Percentiles rank a stretch among this genome's conserved stretches.
Evolutionary conservation across 805 yeast species (phyloP).

Genomic region (Hyphopichia homilentoma): DNA sequence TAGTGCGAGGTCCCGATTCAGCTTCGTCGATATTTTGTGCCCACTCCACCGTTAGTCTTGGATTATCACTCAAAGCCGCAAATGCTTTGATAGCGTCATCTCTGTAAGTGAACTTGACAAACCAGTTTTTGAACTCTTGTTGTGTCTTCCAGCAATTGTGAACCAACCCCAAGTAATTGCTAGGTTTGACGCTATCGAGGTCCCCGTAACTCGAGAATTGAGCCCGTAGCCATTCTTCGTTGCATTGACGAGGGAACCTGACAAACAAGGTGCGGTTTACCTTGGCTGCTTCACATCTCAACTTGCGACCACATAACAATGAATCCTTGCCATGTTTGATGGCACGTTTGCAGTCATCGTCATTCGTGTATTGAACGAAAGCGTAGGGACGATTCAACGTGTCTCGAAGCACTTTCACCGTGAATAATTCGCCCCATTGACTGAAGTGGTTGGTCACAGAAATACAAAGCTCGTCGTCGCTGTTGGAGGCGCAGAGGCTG

Average conservation of each 20-base stretch:
- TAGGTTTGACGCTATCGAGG: slow-evolving; percentile 58
- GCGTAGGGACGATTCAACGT: slow-evolving; percentile 84
- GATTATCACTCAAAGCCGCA: slow-evolving; percentile 58
- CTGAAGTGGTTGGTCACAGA: slow-evolving; percentile 68
- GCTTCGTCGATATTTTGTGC: slow-evolving; percentile 72
- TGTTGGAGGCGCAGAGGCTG: slow-evolving; percentile 58
- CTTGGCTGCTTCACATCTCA: slow-evolving; percentile 87
- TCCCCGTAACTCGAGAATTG: slow-evolving; percentile 62
- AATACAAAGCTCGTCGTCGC: slow-evolving; percentile 68
- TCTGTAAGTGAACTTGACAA: slow-evolving; percentile 70
- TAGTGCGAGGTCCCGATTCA: no score
- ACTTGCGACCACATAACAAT: slow-evolving; percentile 63
- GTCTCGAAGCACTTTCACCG: slow-evolving; percentile 82
- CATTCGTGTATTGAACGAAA: slow-evolving; percentile 79
- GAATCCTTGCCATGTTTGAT: slow-evolving; percentile 67
- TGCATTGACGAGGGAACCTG: slow-evolving; percentile 23
- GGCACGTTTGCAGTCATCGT: slow-evolving; percentile 66
- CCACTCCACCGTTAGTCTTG: slow-evolving; percentile 71
- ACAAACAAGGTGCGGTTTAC: slow-evolving; percentile 83
- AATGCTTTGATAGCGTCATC: slow-evolving; percentile 87
- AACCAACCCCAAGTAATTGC: slow-evolving; percentile 32
- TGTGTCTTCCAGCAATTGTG: slow-evolving; percentile 5
- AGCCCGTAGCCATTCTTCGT: slow-evolving; percentile 31
- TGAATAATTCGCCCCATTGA: slow-evolving; percentile 65
- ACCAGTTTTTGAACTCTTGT: slow-evolving; percentile 51